Conservation (phyloP, 352 stramenopile genomes). For the Globisporangium radiosum region DNA sequence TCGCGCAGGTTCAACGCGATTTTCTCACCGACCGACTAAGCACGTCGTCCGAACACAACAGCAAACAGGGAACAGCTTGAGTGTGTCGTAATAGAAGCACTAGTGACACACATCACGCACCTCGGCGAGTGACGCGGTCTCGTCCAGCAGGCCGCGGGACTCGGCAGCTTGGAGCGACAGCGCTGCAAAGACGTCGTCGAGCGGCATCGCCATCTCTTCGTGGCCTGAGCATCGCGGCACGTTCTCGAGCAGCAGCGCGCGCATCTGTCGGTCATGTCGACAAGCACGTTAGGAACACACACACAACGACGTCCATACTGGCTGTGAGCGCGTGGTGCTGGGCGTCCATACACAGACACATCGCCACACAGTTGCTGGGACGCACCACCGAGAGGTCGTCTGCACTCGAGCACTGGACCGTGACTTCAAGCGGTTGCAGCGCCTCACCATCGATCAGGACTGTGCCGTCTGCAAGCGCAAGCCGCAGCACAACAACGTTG, state of each 20-base stretch:
- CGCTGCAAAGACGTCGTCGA: conserved; percentile 13
- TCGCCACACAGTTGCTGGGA: conserved; percentile 2
- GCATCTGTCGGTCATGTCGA: conserved; percentile 27
- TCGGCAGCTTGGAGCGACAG: conserved; percentile 13
- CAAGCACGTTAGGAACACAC: background rate
- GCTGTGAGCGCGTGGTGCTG: no score
- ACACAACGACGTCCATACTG: no score
- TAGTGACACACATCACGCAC: background rate
- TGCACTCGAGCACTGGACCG: conserved; percentile 43
- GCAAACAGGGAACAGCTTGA: no score
- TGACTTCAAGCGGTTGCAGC: conserved; percentile 30
- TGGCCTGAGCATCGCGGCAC: conserved; percentile 7
- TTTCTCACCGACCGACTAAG: conserved; percentile 32
- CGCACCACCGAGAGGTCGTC: conserved; percentile 55
- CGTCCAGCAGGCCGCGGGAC: conserved; percentile 3
- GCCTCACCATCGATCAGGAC: conserved; percentile 16
- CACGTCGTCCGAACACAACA: background rate
- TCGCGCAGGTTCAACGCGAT: conserved; percentile 20
- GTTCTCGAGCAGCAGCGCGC: conserved; percentile 29
- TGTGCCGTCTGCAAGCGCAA: conserved; percentile 9
- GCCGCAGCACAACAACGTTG: conserved; percentile 42
- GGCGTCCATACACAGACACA: no score
- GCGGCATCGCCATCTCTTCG: conserved; percentile 14
- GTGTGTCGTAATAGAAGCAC: no score
- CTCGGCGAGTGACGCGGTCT: conserved; percentile 7